Evolutionary conservation across 345 rosid species (phyloP).

Genomic region (Syzygium grande): DNA sequence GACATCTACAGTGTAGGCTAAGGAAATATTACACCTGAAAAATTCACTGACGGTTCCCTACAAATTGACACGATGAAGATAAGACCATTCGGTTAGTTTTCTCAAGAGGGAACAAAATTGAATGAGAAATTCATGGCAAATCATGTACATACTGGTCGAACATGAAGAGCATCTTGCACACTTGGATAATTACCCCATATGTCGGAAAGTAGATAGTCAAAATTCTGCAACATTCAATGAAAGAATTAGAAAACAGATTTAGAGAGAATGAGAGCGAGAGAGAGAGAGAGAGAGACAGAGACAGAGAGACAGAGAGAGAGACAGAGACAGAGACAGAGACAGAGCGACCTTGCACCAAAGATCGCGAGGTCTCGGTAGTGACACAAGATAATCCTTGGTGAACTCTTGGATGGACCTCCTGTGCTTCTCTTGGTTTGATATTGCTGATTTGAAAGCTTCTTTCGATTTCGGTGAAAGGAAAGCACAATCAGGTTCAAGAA

Average conservation of each 20-base stretch:
- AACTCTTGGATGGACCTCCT: background rate
- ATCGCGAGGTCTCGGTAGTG: background rate
- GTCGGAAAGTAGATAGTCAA: constrained; percentile 1
- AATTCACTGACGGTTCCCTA: constrained; percentile 19
- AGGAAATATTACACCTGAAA: constrained; percentile 14
- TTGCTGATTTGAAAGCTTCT: background rate
- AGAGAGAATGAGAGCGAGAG: background rate
- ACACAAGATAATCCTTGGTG: background rate
- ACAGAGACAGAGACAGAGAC: background rate
- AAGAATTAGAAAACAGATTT: background rate
- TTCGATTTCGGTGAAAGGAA: background rate
- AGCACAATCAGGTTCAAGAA: background rate
- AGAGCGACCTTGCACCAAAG: background rate
- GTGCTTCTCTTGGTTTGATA: constrained; percentile 1
- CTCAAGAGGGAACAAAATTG: background rate
- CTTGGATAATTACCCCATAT: constrained; percentile 16
- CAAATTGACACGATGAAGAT: background rate
- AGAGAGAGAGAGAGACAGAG: no score
- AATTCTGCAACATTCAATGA: background rate
- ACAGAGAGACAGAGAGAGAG: no score
- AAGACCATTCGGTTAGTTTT: background rate
- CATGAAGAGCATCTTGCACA: constrained; percentile 20
- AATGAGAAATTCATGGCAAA: no score
- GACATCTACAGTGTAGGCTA: constrained; percentile 9
- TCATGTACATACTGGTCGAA: constrained; percentile 12